Conservation (phyloP, 352 stramenopile genomes). For the Phytophthora pisi region DNA sequence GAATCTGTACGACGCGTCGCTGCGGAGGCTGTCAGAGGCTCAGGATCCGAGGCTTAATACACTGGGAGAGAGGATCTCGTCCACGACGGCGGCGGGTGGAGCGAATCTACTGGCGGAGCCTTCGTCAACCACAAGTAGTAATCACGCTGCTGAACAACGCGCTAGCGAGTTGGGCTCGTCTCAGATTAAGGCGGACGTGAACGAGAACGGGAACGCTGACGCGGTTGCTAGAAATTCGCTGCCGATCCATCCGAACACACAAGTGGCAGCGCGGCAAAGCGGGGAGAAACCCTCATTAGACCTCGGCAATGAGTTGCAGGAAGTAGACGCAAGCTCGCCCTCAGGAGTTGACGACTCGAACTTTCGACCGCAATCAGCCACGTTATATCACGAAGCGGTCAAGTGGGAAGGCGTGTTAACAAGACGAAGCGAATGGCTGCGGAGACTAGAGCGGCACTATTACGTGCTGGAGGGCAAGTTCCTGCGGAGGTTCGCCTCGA, state of each 20-base stretch:
- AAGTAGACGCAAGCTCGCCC: constrained; percentile 19
- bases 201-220: background rate
- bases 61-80: constrained; percentile 64
- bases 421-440: constrained; percentile 82
- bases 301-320: constrained; percentile 29
- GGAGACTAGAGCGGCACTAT: constrained; percentile 84
- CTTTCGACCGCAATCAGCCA: constrained; percentile 66
- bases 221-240: constrained; percentile 1
- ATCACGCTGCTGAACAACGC: constrained; percentile 17
- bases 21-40: constrained; percentile 64
- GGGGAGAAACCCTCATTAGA: constrained; percentile 31
- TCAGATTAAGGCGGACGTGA: constrained; percentile 11
- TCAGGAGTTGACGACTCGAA: constrained; percentile 40
- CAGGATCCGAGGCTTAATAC: constrained; percentile 74
- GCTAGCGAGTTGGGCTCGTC: constrained; percentile 9
- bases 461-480: constrained; percentile 89
- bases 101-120: constrained; percentile 18
- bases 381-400: constrained; percentile 82
- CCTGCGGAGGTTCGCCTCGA: constrained; percentile 81
- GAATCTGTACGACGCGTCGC: constrained; percentile 75
- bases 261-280: constrained; percentile 13
- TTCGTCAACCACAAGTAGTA: constrained; percentile 46
- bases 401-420: constrained; percentile 86
- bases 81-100: constrained; percentile 14
- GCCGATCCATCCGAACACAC: constrained; percentile 12